Conservation (phyloP, 257 asterid species). For the Jasminum sambac region DNA sequence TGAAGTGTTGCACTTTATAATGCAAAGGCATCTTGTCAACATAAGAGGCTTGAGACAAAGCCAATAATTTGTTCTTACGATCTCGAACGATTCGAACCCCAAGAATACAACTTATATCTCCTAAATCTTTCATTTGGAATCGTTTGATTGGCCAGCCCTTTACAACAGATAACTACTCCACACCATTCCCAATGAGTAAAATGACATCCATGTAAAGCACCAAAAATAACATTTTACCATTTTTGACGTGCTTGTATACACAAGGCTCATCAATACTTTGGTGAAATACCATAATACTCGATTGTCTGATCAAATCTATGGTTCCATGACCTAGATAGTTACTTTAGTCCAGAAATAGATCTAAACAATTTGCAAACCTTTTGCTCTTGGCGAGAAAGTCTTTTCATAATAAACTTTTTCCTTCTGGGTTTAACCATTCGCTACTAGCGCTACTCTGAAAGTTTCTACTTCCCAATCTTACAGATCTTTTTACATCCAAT, state of each 20-base stretch:
- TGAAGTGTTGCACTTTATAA: not conserved
- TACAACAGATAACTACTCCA: not conserved
- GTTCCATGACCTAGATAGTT: too few species aligned
- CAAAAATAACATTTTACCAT: too few species aligned
- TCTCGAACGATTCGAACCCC: not conserved
- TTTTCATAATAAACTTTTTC: too few species aligned
- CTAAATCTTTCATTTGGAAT: too few species aligned
- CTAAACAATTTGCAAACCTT: too few species aligned
- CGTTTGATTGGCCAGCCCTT: not conserved
- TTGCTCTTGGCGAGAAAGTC: not conserved
- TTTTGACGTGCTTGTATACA: not conserved
- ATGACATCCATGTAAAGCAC: not conserved
- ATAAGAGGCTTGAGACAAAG: not conserved
- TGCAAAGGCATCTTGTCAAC: not conserved
- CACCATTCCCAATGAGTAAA: not conserved
- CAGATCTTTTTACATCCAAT: not conserved
- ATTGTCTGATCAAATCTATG: too few species aligned
- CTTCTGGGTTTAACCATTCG: too few species aligned
- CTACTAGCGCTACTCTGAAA: not conserved
- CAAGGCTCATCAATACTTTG: not conserved
- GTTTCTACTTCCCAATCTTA: not conserved
- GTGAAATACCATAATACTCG: too few species aligned
- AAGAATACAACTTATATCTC: not conserved
- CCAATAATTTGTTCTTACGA: not conserved
- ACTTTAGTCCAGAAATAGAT: not conserved